Base-by-base conservation (phyloP, 768 basidiomycete genomes). In the Leccinum arenicola region DNA sequence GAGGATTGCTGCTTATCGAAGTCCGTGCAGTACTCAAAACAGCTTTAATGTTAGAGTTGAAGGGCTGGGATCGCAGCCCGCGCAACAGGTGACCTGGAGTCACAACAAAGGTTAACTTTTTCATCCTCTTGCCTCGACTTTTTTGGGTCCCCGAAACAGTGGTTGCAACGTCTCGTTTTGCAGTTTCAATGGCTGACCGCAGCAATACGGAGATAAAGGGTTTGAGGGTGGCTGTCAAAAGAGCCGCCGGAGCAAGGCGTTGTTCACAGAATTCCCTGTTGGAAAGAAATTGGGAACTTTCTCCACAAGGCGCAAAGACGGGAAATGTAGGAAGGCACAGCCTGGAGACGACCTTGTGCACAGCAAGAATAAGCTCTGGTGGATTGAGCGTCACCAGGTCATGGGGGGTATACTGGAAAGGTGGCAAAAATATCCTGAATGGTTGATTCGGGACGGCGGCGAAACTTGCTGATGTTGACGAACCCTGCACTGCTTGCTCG, bases 61-160 rank as follows among this genome's bases (percentile, higher is more conserved):
- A 29, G 19, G 52, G 6, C 50, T 58, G 63, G 17, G 64, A 50
- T 17, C 62, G 61, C 38, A 79, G 58, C 35, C 77, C 78, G n/a
- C 76, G 75, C 52, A 77, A 54, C 47, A 80, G 55, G 58, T 80
- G 78, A 33, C 73, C 65, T 3, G 77, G 78, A 1, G 77, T 76
- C 49, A 80, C 65, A 49, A 76, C 52, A 11, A 70, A 64, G 9
- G 65, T 60, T 54, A 63, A 43, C 59, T 63, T 68, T 19, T 67
- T 72, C 58, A n/a, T 52, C 56, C 60, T 69, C 56, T 60, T 67
- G 55, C 67, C 56, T 29, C 68, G 64, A 29, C 61, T 58, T 27
- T 52, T 47, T 58, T 63, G 69, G 27, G 56, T 58, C 36, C 52
- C 61, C 19, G 66, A 64, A 23, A 54, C 58, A 54, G 64, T 52